These are phyloP conservation scores for Aotearoamyces nothofagi DNA, from an alignment of 2,329 filamentous ascomycete genomes.

Conservation along the genomic window DNA sequence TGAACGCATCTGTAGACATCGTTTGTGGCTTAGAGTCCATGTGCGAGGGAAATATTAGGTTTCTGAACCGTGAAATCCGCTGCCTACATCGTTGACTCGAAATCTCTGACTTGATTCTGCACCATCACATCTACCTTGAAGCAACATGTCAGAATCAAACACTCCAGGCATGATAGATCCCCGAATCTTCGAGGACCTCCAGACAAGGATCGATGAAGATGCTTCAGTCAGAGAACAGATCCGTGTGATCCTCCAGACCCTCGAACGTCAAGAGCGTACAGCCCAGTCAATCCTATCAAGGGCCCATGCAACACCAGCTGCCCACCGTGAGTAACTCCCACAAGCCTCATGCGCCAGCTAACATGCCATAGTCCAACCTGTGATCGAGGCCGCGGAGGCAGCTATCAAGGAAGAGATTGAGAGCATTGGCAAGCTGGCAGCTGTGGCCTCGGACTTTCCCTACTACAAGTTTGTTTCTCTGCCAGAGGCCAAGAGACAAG, in stretches of 20 bases:
- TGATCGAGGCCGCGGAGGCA: constrained; percentile 55
- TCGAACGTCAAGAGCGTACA: constrained; percentile 71
- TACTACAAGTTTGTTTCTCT: constrained; percentile 68
- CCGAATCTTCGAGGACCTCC: constrained; percentile 74
- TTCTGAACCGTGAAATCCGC: too few species aligned
- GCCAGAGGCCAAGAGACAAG: background rate
- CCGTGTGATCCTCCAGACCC: constrained; percentile 61
- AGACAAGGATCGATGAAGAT: constrained; percentile 83
- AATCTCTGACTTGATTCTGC: too few species aligned
- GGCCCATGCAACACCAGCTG: constrained; percentile 72
- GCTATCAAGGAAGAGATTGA: constrained; percentile 58
- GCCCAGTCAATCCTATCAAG: constrained; percentile 74
- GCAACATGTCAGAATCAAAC: too few species aligned
- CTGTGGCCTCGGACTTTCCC: constrained; percentile 68
- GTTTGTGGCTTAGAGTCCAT: too few species aligned
- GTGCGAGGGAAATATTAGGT: too few species aligned
- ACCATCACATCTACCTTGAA: too few species aligned
- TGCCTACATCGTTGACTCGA: too few species aligned
- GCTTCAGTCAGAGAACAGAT: constrained; percentile 68
- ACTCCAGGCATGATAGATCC: too few species aligned
- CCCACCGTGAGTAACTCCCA: constrained; percentile 32
- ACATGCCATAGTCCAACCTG: constrained; percentile 39
- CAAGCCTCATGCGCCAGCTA: background rate
- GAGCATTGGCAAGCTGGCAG: constrained; percentile 53
- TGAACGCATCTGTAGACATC: too few species aligned